Evolutionary conservation across 805 yeast species (phyloP).

Genomic region (Cyberlindnera maclurae): DNA sequence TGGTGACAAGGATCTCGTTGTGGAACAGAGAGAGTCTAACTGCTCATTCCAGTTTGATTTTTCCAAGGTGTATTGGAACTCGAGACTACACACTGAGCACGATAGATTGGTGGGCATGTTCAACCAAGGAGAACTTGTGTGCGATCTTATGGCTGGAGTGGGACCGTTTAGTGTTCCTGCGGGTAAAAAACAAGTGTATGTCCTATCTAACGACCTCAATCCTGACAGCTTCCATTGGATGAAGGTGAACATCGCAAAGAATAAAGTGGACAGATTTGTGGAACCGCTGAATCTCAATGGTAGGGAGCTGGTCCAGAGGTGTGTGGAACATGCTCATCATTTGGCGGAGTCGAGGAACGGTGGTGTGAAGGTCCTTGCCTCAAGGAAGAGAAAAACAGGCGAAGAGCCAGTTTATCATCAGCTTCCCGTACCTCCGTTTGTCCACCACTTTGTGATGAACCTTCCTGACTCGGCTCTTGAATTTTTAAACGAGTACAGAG

Average conservation of each 20-base stretch:
- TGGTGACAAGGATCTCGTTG: conserved; percentile 68
- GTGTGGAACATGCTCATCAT: conserved; percentile 44
- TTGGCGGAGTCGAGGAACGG: conserved; percentile 35
- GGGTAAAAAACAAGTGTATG: conserved; percentile 72
- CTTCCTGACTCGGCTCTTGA: conserved; percentile 89
- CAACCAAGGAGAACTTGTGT: conserved; percentile 63
- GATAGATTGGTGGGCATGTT: conserved; percentile 63
- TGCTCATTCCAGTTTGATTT: conserved; percentile 86
- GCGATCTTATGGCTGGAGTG: conserved; percentile 97
- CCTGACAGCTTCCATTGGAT: conserved; percentile 78
- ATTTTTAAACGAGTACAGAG: conserved; percentile 71
- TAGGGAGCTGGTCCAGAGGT: conserved; percentile 61
- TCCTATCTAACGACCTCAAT: conserved; percentile 88
- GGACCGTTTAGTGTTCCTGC: conserved; percentile 98
- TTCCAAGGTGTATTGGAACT: conserved; percentile 94
- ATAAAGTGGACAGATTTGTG: conserved; percentile 57
- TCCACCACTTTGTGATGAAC: conserved; percentile 85
- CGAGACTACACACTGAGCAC: conserved; percentile 91
- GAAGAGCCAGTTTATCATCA: conserved; percentile 16
- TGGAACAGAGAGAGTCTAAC: conserved; percentile 81
- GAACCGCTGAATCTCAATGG: conserved; percentile 73
- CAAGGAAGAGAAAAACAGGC: conserved; percentile 28
- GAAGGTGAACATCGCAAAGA: conserved; percentile 51
- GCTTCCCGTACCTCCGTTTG: conserved; percentile 43
- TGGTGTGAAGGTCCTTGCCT: conserved; percentile 28